Evolutionary conservation across 2,329 filamentous ascomycete species (phyloP).

Genomic region (Dothideomycetidae sp.): DNA sequence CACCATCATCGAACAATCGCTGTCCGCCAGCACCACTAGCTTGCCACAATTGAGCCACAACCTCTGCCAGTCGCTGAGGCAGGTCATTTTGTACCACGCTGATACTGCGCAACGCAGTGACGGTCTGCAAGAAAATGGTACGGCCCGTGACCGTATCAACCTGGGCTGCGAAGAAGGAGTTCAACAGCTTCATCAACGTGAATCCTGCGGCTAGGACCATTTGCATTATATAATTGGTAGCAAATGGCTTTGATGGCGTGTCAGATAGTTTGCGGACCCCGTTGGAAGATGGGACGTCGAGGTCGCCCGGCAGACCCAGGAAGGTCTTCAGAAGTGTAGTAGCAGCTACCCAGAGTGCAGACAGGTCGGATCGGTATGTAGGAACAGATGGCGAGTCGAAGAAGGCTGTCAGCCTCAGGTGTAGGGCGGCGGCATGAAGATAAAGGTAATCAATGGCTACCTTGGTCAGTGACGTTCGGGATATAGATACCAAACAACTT

Average conservation of each 20-base stretch:
- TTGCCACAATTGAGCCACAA: slow-evolving; percentile 83
- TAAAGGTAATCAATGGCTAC: slow-evolving; percentile 43
- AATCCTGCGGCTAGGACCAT: slow-evolving; percentile 75
- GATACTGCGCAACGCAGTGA: slow-evolving; percentile 54
- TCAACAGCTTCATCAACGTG: slow-evolving; percentile 59
- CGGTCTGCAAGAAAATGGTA: slow-evolving; percentile 55
- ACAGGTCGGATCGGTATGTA: slow-evolving; percentile 59
- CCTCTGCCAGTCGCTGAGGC: slow-evolving; percentile 63
- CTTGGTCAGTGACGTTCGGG: slow-evolving; percentile 36
- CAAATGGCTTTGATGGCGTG: slow-evolving; percentile 34
- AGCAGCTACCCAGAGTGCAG: slow-evolving; percentile 60
- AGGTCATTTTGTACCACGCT: slow-evolving; percentile 68
- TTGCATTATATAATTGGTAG: slow-evolving; percentile 67
- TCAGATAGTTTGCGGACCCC: slow-evolving; percentile 5
- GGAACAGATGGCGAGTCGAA: slow-evolving; percentile 62
- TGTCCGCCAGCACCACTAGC: slow-evolving; percentile 24
- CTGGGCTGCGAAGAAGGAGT: slow-evolving; percentile 61
- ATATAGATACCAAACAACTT: too few species aligned
- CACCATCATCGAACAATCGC: slow-evolving; percentile 18
- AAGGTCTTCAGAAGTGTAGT: slow-evolving; percentile 57
- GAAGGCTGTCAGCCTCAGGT: slow-evolving; percentile 65
- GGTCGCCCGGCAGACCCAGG: slow-evolving; percentile 38
- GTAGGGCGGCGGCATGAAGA: slow-evolving; percentile 56
- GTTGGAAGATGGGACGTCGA: slow-evolving; percentile 6
- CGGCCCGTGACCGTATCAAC: slow-evolving; percentile 55